Conservation (phyloP, 208 protist genomes). For the Acanthamoeba castellanii region DNA sequence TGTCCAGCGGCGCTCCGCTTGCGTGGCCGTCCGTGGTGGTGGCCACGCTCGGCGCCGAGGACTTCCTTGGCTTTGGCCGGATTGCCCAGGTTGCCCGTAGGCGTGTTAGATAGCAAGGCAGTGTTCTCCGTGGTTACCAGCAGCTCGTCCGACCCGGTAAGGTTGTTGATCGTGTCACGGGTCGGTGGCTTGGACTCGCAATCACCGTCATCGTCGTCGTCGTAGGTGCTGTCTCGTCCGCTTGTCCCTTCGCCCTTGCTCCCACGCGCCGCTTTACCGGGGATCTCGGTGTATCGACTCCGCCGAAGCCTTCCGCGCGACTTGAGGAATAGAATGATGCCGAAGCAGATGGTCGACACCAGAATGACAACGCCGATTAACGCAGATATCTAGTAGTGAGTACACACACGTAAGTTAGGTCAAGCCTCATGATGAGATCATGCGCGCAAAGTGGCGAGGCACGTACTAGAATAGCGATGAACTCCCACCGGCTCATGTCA, state of each 20-base stretch:
- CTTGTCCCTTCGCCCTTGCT: background rate
- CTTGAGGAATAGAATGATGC: constrained; percentile 1
- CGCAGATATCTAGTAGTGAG: background rate
- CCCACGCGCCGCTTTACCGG: background rate
- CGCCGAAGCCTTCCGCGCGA: background rate
- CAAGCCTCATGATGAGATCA: background rate
- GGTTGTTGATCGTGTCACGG: background rate
- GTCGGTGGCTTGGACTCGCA: background rate
- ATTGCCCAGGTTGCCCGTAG: background rate
- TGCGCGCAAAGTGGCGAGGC: background rate
- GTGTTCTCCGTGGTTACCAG: background rate
- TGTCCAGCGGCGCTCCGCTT: background rate
- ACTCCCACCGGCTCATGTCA: constrained; percentile 1
- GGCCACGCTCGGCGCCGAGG: background rate
- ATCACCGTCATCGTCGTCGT: background rate
- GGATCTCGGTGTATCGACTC: background rate
- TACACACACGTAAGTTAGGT: background rate
- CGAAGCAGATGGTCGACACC: constrained; percentile 47
- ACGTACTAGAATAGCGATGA: constrained; percentile 19
- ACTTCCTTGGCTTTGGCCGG: constrained; percentile 21
- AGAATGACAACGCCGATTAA: background rate
- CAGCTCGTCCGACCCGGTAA: background rate
- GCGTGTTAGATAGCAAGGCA: background rate
- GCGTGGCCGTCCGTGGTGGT: background rate
- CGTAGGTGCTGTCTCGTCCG: background rate